Base-by-base conservation (phyloP, 1,284 basidiomycete genomes). In the Puccinia horiana region DNA sequence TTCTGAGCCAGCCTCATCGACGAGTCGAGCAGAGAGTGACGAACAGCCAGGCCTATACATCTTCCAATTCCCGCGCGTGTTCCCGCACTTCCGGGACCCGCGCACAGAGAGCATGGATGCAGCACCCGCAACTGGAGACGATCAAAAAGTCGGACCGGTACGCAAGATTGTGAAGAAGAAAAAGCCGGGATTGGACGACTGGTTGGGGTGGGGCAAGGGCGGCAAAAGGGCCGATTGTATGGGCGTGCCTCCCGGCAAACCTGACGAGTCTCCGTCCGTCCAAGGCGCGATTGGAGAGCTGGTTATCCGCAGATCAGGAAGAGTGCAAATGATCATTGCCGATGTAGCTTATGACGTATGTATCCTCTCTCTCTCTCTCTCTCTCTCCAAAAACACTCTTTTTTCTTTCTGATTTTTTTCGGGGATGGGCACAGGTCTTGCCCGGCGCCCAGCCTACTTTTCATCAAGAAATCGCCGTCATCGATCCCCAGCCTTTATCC, bases 391-490 rank as follows among this genome's bases (percentile, higher is more conserved):
- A n/a, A n/a, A n/a, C n/a, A 14, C 32, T 12, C 29, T 23, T 61
- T 76, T 23, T 42, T 18, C 32, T 35, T 20, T 37, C 9, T 63
- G 18, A 12, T 2, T 32, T 40, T 23, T 58, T 58, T 58, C 5
- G 44, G 5, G 16, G 18, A 42, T 32, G 12, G 12, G 26, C 23
- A 58, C 29, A 67, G 78, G 78, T 81, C 18, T 47, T 81, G 26
- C 69, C 78, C 1, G 78, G 63, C 18, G 52, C 78, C 16, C 69
- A 81, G 20, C 52, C 78, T 32, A 81, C 69, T 8, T 81, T 81
- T 47, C 78, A 81, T 81, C 78, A 81, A 73, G 78, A 81, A 47
- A 52, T 81, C 18, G 78, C 78, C 23, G 78, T 81, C 35, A 47
- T 81, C 12, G 78, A 81, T 73, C 78, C 78, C 20, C 26, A 61